Base-by-base conservation (phyloP, 495 filamentous ascomycete genomes). In the Hyaloscypha hepaticicola region DNA sequence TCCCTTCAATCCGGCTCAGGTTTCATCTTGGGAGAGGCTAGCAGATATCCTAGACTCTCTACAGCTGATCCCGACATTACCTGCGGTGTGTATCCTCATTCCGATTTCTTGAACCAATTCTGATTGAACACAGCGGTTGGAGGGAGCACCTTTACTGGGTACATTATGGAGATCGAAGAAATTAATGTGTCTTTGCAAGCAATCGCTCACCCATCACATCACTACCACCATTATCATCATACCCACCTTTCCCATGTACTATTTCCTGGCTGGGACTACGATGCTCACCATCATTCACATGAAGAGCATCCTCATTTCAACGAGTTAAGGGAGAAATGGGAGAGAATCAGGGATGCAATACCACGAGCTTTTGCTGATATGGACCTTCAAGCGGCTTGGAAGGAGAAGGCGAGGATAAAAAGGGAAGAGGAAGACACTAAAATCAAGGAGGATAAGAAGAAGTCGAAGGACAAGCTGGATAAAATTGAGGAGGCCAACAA, bases 291-390 rank as follows among this genome's bases (percentile, higher is more conserved):
- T 33, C 58, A 61, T n/a, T 51, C 22, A 29, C 11, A 26, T 16
- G 48, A 5, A 60, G 58, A 61, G 28, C n/a, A 61, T 49, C 41
- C 58, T 14, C 58, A 61, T 29, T 61, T 61, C 28, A 22, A 61
- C 24, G 58, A 61, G 11, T 24, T 61, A 5, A 1, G 24, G 0
- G 14, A 51, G 14, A 21, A 61, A 31, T 61, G 58, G 58, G 58
- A 61, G 25, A 49, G 16, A 27, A 26, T 51, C n/a, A 21, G 58
- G 4, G 45, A 61, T 49, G 58, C 41, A 5, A 61, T 61, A 14
- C 19, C 25, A 5, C 16, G 26, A 7, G 9, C 58, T 4, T 29
- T 61, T 28, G 19, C 24, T 14, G 45, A 61, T 0, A 45, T 61
- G 34, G 24, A 26, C 19, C 9, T 7, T 25, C 58, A 31, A 19